Base-by-base conservation (phyloP, 768 basidiomycete genomes). In the Agaricus subrufescens region DNA sequence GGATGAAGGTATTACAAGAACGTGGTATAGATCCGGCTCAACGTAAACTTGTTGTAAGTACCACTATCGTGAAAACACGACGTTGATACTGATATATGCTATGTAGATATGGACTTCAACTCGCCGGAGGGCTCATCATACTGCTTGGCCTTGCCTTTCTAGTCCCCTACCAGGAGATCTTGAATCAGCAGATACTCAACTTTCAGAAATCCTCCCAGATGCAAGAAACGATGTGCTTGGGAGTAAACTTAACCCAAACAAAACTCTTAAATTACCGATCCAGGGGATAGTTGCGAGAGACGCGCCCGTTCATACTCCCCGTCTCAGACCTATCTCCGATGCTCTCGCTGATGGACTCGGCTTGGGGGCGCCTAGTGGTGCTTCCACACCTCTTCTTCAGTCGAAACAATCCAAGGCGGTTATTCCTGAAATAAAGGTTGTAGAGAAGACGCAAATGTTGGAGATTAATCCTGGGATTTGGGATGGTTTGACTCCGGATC, bases 381-480 rank as follows among this genome's bases (percentile, higher is more conserved):
- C 38, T 4, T 38, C 48, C 11, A 49, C 48, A 34, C 30, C n/a
- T 12, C 30, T 7, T 25, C 30, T 7, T 49, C 14, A 8, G 30
- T 15, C 29, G 2, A 50, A 50, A 19, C 38, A 31, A 25, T 8
- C 39, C 10, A 50, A 39, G 15, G 50, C 40, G 7, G 27, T 50
- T 27, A 12, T 42, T 15, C 50, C 50, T 19, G 50, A 50, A 50
- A 82, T 92, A 68, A 94, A 89, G 67, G 92, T 98, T 30, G 82
- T 94, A 46, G 94, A 99, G 73, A 98, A 97, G 65, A 83, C 89
- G 0, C 94, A 95, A 71, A 98, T 98, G 95, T 79, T 86, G 50
- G 97, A 99, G 75, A 97, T 98, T 66, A 99, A 99, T 65, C 96
- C 95, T 50, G 96, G 89, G 6, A 86, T 98, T 15, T 97, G 95